Evolutionary conservation across 2,329 filamentous ascomycete species (phyloP), one percentile per base, ranked within the genome.

Genomic region (Diaporthe amygdali): DNA sequence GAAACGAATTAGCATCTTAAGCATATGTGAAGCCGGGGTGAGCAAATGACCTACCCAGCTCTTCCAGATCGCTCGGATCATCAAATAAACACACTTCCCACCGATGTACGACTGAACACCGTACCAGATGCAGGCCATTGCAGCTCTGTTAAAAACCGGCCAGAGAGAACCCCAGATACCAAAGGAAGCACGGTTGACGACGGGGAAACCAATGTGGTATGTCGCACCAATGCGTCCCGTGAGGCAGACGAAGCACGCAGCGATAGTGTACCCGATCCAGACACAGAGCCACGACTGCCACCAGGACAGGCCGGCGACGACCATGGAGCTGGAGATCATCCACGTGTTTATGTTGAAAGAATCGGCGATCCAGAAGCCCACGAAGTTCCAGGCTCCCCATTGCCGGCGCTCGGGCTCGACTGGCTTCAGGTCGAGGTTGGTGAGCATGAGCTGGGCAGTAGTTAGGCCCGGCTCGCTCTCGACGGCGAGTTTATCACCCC

Each of bases 221-320:
- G 89, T 90, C 10, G 95, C 93, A 71, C 95, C 95, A 63, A 97
- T 95, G 61, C 94, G 91, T 74, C 94, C 94, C 7, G 93, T 97
- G 74, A 92, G 73, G 77, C 90, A 92, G 74, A 97, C 88, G 81
- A 97, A 97, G 78, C 83, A 84, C 39, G 87, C 94, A 0, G 94
- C 90, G 74, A 97, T 91, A 47, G 90, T 86, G 79, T 97, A 97
- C 68, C 95, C 95, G 34, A 95, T 83, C 92, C 94, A 96, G 52
- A 97, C 93, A 78, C 93, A 95, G n/a, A 94, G 83, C 92, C 93
- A 94, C 2, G 93, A 92, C 82, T 97, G 94, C 94, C 94, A 97
- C 94, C 94, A 97, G 9, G 93, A 94, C 27, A 97, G 85, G 15
- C 94, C 94, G 59, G 84, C 85, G 1, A 92, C 88, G 41, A 97